Conservation (phyloP, 768 basidiomycete species). For the Leccinum rimulosum region DNA sequence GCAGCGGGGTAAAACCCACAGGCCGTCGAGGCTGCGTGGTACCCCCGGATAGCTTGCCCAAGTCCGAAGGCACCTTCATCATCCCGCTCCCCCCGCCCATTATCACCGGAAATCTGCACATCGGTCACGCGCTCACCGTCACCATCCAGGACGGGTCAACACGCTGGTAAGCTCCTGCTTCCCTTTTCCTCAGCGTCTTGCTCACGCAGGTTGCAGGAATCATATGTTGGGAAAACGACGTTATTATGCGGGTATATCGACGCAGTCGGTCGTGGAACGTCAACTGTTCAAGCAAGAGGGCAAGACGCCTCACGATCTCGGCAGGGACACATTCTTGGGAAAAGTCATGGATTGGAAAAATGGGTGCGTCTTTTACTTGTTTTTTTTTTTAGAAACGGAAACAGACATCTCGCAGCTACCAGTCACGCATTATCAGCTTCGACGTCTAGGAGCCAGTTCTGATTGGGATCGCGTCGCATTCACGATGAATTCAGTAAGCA, state of each 20-base stretch:
- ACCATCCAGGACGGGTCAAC: conserved; percentile 88
- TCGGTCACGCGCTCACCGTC: conserved; percentile 89
- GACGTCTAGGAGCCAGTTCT: conserved; percentile 81
- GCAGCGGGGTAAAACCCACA: conserved; percentile 82
- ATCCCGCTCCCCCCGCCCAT: conserved; percentile 86
- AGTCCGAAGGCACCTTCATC: conserved; percentile 71
- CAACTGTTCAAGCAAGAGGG: too few species aligned
- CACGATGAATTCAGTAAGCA: conserved; percentile 84
- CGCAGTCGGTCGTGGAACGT: too few species aligned
- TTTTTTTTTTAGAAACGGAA: too few species aligned
- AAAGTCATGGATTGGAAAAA: conserved; percentile 96
- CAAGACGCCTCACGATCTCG: conserved; percentile 80
- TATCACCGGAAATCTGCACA: conserved; percentile 93
- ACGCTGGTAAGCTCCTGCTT: conserved; percentile 63
- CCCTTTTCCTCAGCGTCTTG: too few species aligned
- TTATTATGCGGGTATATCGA: too few species aligned
- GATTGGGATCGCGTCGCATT: conserved; percentile 95
- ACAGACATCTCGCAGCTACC: conserved; percentile 57
- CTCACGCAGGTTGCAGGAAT: conserved; percentile 50
- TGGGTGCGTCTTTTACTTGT: conserved; percentile 55
- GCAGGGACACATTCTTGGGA: conserved; percentile 80
- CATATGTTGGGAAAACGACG: conserved; percentile 93
- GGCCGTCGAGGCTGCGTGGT: conserved; percentile 93
- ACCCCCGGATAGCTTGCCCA: conserved; percentile 59
- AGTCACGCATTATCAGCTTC: conserved; percentile 37